These are phyloP conservation scores for Hyphopichia khmerensis DNA, from an alignment of 1,139 yeast species.

Conservation along the genomic window DNA sequence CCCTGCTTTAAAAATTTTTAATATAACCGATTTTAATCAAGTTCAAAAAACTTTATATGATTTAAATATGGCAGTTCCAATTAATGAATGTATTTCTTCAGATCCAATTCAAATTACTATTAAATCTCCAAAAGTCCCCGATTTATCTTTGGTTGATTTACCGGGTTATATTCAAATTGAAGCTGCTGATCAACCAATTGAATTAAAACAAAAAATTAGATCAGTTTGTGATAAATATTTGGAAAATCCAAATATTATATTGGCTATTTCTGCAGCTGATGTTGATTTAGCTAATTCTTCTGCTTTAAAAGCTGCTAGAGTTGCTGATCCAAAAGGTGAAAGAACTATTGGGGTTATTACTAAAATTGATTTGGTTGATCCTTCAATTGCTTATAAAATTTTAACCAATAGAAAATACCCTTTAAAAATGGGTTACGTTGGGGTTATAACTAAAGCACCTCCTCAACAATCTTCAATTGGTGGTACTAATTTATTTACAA, in stretches of 20 bases:
- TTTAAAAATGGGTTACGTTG: slow-evolving; percentile 93
- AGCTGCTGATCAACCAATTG: slow-evolving; percentile 92
- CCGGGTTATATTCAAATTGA: slow-evolving; percentile 98
- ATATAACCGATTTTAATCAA: slow-evolving; percentile 81
- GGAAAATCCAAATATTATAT: slow-evolving; percentile 86
- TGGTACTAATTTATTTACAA: slow-evolving; percentile 29
- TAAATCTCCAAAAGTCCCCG: slow-evolving; percentile 90
- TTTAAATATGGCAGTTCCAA: slow-evolving; percentile 89
- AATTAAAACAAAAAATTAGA: slow-evolving; percentile 75
- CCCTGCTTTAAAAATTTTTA: slow-evolving; percentile 81
- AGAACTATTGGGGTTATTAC: slow-evolving; percentile 96
- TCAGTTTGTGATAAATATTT: slow-evolving; percentile 81
- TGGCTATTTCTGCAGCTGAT: slow-evolving; percentile 97
- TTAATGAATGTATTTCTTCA: slow-evolving; percentile 76
- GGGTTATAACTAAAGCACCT: slow-evolving; percentile 87
- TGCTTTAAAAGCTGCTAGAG: slow-evolving; percentile 87
- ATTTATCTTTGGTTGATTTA: slow-evolving; percentile 86
- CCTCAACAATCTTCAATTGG: slow-evolving; percentile 20
- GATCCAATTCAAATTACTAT: slow-evolving; percentile 92
- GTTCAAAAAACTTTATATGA: slow-evolving; percentile 85
- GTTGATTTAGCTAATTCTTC: slow-evolving; percentile 96
- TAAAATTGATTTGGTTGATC: slow-evolving; percentile 84
- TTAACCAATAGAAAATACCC: slow-evolving; percentile 83
- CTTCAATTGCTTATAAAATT: slow-evolving; percentile 66
- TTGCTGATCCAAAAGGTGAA: slow-evolving; percentile 92